These are phyloP conservation scores for Naganishia sp. DNA, from an alignment of 1,284 basidiomycete genomes.

Conservation along the genomic window DNA sequence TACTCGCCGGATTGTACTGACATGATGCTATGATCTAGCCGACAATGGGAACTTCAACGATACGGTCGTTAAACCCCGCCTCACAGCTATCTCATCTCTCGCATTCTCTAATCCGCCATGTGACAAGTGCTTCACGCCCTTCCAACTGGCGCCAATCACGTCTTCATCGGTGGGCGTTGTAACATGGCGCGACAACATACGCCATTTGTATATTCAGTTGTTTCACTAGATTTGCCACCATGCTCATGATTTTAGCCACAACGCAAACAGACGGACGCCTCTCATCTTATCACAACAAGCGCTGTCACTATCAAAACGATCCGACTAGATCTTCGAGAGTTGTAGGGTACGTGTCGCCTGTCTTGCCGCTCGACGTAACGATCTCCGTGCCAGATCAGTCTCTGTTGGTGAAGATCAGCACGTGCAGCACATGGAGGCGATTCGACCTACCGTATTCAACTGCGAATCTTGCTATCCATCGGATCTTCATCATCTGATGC, in stretches of 20 bases:
- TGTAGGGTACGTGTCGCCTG: too few relatives aligned
- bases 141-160: background rate
- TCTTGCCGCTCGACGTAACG: too few relatives aligned
- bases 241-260: slow-evolving; percentile 2
- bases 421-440: too few relatives aligned
- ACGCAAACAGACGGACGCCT: background rate
- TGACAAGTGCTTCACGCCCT: background rate
- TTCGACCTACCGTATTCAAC: too few relatives aligned
- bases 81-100: background rate
- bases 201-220: slow-evolving; percentile 22
- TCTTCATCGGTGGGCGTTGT: background rate
- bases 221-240: slow-evolving; percentile 19
- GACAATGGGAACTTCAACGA: slow-evolving; percentile 55
- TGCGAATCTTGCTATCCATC: too few relatives aligned
- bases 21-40: slow-evolving; percentile 37
- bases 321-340: too few relatives aligned
- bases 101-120: background rate
- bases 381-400: too few relatives aligned
- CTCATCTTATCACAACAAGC: background rate
- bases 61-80: slow-evolving; percentile 48
- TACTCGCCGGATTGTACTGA: background rate
- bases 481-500: too few relatives aligned
- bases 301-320: background rate
- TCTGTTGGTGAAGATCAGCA: too few relatives aligned
- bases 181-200: background rate